A percentile compares a stretch with the other conserved stretches of the same genome.
Evolutionary conservation across 2,329 filamentous ascomycete species (phyloP).

Genomic region (Cordyceps militaris): DNA sequence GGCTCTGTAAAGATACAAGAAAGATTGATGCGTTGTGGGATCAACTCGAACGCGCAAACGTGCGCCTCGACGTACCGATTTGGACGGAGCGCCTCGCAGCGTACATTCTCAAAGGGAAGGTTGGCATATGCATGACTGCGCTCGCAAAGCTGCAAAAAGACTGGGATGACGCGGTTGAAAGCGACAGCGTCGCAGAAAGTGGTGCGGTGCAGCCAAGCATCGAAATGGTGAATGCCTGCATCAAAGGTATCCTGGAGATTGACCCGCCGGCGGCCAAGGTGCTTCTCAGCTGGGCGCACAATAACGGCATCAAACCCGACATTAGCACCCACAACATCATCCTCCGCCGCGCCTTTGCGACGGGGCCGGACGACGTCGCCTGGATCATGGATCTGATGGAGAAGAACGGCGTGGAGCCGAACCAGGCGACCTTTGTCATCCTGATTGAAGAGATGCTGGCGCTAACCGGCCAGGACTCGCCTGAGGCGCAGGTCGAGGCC

Average conservation of each 20-base stretch:
- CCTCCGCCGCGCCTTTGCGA: conserved; percentile 51
- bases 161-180: conserved; percentile 43
- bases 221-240: conserved; percentile 61
- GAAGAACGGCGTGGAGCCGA: conserved; percentile 44
- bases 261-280: conserved; percentile 42
- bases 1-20: conserved; percentile 48
- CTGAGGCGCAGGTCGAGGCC: conserved; percentile 43
- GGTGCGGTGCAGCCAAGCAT: conserved; percentile 51
- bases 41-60: conserved; percentile 49
- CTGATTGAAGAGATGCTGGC: conserved; percentile 55
- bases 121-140: conserved; percentile 52
- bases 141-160: conserved; percentile 57
- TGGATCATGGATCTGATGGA: conserved; percentile 54
- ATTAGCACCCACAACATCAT: conserved; percentile 61
- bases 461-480: conserved; percentile 30
- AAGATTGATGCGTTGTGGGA: conserved; percentile 62
- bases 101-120: conserved; percentile 49
- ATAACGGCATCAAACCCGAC: conserved; percentile 48
- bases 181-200: conserved; percentile 22
- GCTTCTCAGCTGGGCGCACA: conserved; percentile 53
- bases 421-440: conserved; percentile 66
- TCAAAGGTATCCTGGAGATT: conserved; percentile 53
- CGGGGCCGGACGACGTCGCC: conserved; percentile 40
- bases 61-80: conserved; percentile 54
- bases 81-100: conserved; percentile 68